These are phyloP conservation scores for Mesembryanthemum crystallinum DNA, from an alignment of 148 eudicot species.

Conservation along the genomic window DNA sequence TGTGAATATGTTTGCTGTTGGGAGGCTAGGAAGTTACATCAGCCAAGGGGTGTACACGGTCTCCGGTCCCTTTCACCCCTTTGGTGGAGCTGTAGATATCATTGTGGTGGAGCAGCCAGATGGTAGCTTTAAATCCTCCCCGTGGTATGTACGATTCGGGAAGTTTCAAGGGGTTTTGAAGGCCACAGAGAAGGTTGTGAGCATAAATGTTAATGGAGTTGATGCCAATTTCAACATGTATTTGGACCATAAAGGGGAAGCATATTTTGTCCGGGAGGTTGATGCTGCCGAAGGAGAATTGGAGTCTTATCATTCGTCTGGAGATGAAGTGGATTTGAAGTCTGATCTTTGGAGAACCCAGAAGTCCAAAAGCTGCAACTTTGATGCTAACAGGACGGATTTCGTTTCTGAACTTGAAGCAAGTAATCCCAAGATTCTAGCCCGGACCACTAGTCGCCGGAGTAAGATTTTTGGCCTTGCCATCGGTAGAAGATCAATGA, in stretches of 20 bases:
- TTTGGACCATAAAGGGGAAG: slow-evolving; percentile 83
- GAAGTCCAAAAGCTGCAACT: slow-evolving; percentile 58
- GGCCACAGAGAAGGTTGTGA: slow-evolving; percentile 65
- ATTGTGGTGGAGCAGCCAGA: slow-evolving; percentile 88
- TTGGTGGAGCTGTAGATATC: slow-evolving; percentile 95
- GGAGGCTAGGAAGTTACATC: slow-evolving; percentile 76
- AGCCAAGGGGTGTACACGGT: slow-evolving; percentile 65
- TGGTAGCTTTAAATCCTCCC: slow-evolving; percentile 85
- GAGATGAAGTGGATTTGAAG: slow-evolving; percentile 56
- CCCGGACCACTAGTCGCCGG: slow-evolving; percentile 37
- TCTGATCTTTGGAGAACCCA: slow-evolving; percentile 30
- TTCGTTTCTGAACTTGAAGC: slow-evolving; percentile 42
- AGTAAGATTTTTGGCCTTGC: slow-evolving; percentile 63
- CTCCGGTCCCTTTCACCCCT: slow-evolving; percentile 86
- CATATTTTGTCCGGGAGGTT: slow-evolving; percentile 65
- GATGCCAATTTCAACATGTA: slow-evolving; percentile 76
- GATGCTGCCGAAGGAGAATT: slow-evolving; percentile 49
- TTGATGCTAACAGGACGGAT: slow-evolving; percentile 33
- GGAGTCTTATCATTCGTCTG: slow-evolving; percentile 41
- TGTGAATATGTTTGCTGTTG: slow-evolving; percentile 74
- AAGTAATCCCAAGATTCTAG: slow-evolving; percentile 31
- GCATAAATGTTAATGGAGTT: slow-evolving; percentile 66
- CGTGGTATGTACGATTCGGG: slow-evolving; percentile 95
- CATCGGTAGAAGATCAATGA: slow-evolving; percentile 53
- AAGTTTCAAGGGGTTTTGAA: slow-evolving; percentile 92